Evolutionary conservation across 257 asterid genomes (phyloP).

Genomic region (Linaria vulgaris): DNA sequence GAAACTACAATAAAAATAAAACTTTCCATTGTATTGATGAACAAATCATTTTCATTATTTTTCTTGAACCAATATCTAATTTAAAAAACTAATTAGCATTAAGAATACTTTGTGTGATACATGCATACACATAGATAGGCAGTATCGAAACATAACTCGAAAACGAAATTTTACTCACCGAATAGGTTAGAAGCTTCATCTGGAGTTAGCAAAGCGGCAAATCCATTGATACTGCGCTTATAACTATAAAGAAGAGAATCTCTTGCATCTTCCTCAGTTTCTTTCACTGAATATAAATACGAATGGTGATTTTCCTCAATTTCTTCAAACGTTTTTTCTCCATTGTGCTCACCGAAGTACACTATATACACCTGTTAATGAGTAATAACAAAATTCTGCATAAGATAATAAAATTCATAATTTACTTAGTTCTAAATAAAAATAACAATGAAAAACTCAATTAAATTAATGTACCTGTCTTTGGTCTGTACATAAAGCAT

Average conservation of each 20-base stretch:
- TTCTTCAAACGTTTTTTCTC: constrained; percentile 51
- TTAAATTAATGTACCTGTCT: constrained; percentile 44
- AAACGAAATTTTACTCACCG: constrained; percentile 26
- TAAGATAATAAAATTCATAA: neutral
- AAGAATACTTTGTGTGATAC: no score
- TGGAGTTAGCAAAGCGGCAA: constrained; percentile 73
- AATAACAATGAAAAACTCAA: no score
- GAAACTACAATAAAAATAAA: no score
- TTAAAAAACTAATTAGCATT: no score
- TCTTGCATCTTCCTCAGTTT: constrained; percentile 64
- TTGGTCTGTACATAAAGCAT: constrained; percentile 41
- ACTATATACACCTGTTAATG: constrained; percentile 76
- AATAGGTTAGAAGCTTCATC: constrained; percentile 63
- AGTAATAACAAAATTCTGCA: neutral
- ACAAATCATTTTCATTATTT: no score
- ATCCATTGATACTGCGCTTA: constrained; percentile 86
- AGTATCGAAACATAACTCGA: no score
- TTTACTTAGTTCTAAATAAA: no score
- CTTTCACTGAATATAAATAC: constrained; percentile 61
- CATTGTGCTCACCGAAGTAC: constrained; percentile 72
- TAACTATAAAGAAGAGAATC: constrained; percentile 85
- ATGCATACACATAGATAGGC: no score
- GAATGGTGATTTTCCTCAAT: constrained; percentile 65
- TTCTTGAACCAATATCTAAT: no score
- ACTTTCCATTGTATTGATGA: no score